phyloP scores from a whole-genome alignment of 345 rosid genomes.

The Mercurialis annua region DNA sequence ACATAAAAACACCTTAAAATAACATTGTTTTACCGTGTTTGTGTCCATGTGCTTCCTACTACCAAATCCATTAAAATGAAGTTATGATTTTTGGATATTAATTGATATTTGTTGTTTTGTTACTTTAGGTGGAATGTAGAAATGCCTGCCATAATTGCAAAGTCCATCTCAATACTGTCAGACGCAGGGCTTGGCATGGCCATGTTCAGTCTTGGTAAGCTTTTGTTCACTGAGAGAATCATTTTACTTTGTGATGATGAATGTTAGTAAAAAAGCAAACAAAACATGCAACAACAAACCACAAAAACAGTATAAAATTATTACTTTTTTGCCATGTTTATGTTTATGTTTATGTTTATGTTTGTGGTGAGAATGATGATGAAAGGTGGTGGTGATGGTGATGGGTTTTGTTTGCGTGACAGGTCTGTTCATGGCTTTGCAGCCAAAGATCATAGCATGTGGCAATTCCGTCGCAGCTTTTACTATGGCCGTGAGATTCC shows the following conservation, averaged over 20 bases:
- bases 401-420: slow-evolving; percentile 27
- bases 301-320: slow-evolving; percentile 18
- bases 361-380: slow-evolving; percentile 19
- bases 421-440: slow-evolving; percentile 99
- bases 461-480: slow-evolving; percentile 88
- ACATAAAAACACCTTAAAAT: too few relatives aligned
- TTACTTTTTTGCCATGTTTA: slow-evolving; percentile 16
- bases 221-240: background rate
- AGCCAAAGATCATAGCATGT: slow-evolving; percentile 98
- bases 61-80: too few relatives aligned
- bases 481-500: slow-evolving; percentile 93
- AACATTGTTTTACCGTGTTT: too few relatives aligned
- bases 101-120: too few relatives aligned
- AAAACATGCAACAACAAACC: slow-evolving; percentile 17
- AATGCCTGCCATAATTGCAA: slow-evolving; percentile 94
- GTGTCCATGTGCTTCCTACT: slow-evolving; percentile 10
- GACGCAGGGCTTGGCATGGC: slow-evolving; percentile 99
- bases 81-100: too few relatives aligned
- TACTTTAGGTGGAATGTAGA: slow-evolving; percentile 89
- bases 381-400: slow-evolving; percentile 20
- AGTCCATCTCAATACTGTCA: slow-evolving; percentile 96
- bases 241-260: slow-evolving; percentile 32
- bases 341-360: background rate
- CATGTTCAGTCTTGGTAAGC: slow-evolving; percentile 99
- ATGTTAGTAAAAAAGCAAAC: slow-evolving; percentile 31